phyloP scores from a whole-genome alignment of 192 early-diverging fungal species.

The Phycomyces blakesleeanus region DNA sequence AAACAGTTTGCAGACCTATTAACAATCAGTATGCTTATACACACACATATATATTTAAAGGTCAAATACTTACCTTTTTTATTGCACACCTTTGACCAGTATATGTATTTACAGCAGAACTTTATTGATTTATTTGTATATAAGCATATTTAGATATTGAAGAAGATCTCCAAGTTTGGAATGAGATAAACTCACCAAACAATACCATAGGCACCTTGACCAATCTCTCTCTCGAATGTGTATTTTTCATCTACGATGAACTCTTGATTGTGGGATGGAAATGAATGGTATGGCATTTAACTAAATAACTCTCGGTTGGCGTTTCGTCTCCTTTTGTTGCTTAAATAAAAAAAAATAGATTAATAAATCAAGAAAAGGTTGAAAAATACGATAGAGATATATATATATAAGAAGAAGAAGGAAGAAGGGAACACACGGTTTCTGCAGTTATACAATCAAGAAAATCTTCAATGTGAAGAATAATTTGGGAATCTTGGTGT shows the following conservation, averaged over 20 bases:
- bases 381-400: too few relatives aligned
- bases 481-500: too few relatives aligned
- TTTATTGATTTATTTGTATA: too few relatives aligned
- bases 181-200: slow-evolving; percentile 61
- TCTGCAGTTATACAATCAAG: too few relatives aligned
- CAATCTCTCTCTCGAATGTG: slow-evolving; percentile 69
- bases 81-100: not conserved
- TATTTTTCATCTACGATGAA: slow-evolving; percentile 47
- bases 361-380: too few relatives aligned
- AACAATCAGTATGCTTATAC: slow-evolving; percentile 54
- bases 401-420: too few relatives aligned
- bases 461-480: too few relatives aligned
- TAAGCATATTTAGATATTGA: too few relatives aligned
- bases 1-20: slow-evolving; percentile 59
- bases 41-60: too few relatives aligned
- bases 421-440: too few relatives aligned
- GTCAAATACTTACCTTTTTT: slow-evolving; percentile 14
- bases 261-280: slow-evolving; percentile 27
- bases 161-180: not conserved
- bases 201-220: slow-evolving; percentile 84
- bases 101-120: slow-evolving; percentile 1
- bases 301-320: not conserved
- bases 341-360: too few relatives aligned
- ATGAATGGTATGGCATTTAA: slow-evolving; percentile 16
- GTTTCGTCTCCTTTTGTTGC: too few relatives aligned